Evolutionary conservation across 306 rosid species (phyloP).

Genomic region (Fragaria ananassa): DNA sequence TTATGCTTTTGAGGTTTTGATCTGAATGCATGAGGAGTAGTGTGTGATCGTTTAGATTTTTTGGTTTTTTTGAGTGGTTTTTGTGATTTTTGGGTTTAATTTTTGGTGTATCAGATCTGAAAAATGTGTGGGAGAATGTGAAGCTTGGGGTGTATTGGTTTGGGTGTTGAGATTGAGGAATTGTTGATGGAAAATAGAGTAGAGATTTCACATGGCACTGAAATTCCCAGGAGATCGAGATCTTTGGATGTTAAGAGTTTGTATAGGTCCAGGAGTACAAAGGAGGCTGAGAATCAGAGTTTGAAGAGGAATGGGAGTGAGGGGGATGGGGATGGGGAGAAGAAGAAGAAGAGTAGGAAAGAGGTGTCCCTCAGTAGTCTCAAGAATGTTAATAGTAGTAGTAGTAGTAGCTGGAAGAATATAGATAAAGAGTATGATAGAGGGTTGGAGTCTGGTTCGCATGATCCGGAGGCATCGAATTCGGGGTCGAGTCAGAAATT

Average conservation of each 20-base stretch:
- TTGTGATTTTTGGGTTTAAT: constrained; percentile 30
- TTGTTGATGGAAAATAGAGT: constrained; percentile 75
- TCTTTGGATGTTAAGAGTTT: constrained; percentile 88
- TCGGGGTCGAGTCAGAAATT: constrained; percentile 40
- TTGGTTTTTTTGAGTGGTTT: constrained; percentile 17
- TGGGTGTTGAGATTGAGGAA: constrained; percentile 44
- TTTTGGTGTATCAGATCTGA: constrained; percentile 67
- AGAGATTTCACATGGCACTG: constrained; percentile 60
- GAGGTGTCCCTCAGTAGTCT: constrained; percentile 73
- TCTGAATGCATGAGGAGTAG: constrained; percentile 21
- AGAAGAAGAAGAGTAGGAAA: constrained; percentile 55
- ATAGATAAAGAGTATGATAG: constrained; percentile 41
- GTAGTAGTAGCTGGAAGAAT: constrained; percentile 35
- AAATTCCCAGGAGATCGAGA: constrained; percentile 63
- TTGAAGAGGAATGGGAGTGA: constrained; percentile 51
- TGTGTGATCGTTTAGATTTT: constrained; percentile 34
- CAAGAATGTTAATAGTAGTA: constrained; percentile 56
- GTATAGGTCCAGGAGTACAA: constrained; percentile 43
- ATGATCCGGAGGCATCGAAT: constrained; percentile 39
- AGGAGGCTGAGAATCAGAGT: constrained; percentile 35
- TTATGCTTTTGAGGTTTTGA: constrained; percentile 19
- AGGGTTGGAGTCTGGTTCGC: constrained; percentile 41
- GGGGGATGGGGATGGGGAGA: constrained; percentile 40
- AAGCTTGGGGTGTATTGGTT: constrained; percentile 44
- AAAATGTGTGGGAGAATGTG: constrained; percentile 65